Evolutionary conservation across 2,329 filamentous ascomycete genomes (phyloP).

Genomic region (Salinomyces thailandicus): DNA sequence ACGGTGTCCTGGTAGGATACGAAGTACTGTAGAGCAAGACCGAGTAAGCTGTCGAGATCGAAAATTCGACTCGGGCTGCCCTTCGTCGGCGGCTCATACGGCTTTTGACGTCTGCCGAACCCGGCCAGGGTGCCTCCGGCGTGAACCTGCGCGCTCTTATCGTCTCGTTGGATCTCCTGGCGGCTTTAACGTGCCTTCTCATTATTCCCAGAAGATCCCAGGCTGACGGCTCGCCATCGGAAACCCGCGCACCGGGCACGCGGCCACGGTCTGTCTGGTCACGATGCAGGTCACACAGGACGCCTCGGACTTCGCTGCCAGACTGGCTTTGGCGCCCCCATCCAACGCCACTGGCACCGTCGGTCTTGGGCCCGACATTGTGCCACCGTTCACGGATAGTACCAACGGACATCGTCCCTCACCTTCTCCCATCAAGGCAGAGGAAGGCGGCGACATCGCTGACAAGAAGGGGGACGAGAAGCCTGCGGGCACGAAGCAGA

Average conservation of each 20-base stretch:
- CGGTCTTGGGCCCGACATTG: not conserved
- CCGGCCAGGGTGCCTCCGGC: too few species aligned
- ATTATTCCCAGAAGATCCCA: too few species aligned
- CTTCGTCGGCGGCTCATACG: too few species aligned
- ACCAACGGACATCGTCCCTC: not conserved
- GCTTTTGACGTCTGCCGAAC: too few species aligned
- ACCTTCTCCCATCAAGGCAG: slow-evolving; percentile 1
- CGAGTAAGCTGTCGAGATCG: too few species aligned
- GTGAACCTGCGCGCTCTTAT: too few species aligned
- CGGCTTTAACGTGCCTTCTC: not conserved
- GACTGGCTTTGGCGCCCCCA: not conserved
- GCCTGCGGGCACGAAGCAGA: slow-evolving; percentile 48
- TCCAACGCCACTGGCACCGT: not conserved
- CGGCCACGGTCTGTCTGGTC: too few species aligned
- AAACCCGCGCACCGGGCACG: not conserved
- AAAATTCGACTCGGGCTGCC: too few species aligned
- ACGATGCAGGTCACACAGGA: slow-evolving; percentile 6
- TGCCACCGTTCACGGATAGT: not conserved
- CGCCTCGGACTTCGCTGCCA: not conserved
- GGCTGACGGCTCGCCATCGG: not conserved
- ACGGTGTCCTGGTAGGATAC: too few species aligned
- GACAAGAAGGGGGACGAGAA: not conserved
- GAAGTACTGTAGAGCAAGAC: too few species aligned
- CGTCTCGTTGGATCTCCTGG: not conserved
- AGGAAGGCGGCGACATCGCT: slow-evolving; percentile 1